Conservation (phyloP, 768 basidiomycete genomes). For the Coprinellus aureogranulatus region DNA sequence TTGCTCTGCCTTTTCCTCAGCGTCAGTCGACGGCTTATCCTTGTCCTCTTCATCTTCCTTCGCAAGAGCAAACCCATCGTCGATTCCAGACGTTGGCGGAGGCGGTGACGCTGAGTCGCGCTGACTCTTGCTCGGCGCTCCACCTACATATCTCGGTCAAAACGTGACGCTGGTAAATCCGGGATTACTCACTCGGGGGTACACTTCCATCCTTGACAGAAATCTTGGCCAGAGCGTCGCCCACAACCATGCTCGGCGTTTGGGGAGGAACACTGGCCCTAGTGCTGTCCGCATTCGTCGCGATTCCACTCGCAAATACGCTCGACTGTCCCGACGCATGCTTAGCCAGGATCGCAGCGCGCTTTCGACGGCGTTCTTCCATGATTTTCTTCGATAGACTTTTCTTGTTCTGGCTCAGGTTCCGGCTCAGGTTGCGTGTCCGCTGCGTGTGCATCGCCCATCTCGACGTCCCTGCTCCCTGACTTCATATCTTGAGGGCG, state of each 20-base stretch:
- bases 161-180: too few relatives aligned
- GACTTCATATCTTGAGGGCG: slow-evolving; percentile 19
- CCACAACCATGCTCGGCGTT: background rate
- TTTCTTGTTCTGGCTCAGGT: background rate
- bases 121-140: slow-evolving; percentile 32
- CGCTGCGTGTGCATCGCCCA: background rate
- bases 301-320: background rate
- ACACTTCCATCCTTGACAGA: background rate
- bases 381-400: background rate
- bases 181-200: background rate
- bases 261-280: background rate
- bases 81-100: slow-evolving; percentile 41
- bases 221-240: slow-evolving; percentile 2
- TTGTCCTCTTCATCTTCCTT: slow-evolving; percentile 58
- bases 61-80: slow-evolving; percentile 60
- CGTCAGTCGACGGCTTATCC: slow-evolving; percentile 24
- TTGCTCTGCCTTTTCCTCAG: slow-evolving; percentile 48
- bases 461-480: background rate
- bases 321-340: slow-evolving; percentile 2
- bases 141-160: background rate
- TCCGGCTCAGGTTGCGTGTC: slow-evolving; percentile 6
- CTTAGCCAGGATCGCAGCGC: background rate
- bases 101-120: slow-evolving; percentile 57
- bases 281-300: background rate
- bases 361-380: background rate